Base-by-base conservation (phyloP, 352 stramenopile genomes). In the Phytophthora nicotianae region DNA sequence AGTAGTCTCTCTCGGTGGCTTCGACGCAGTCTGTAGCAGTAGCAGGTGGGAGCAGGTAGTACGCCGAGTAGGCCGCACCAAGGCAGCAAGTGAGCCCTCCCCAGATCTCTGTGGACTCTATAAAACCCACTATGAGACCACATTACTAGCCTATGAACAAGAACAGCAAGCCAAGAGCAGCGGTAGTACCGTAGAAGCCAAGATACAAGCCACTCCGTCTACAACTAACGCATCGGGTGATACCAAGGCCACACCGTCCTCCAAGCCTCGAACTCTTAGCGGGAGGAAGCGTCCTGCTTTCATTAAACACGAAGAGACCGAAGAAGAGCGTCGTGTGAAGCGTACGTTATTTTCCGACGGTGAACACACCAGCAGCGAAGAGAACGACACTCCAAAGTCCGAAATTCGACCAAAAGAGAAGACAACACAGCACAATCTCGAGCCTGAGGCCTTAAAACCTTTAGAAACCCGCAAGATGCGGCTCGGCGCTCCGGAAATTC, bases 301-400 rank as follows among this genome's bases (percentile, higher is more conserved):
- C 13, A 32, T 45, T 45, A 53, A 33, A n/a, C 41, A 46, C 40
- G 48, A 67, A 1, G 45, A 68, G 17, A 45, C 48, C 35, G 68
- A 67, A 17, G 42, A 58, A 8, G 51, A 58, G 3, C 23, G 32
- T 5, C 75, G 71, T 5, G 81, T 90, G 8, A 92, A 92, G 58
- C 77, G 81, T 5, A 90, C 80, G 16, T 40, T 92, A 37, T 90
- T 89, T 51, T 78, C 76, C 3, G 81, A 88, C 14, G 74, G 70
- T 13, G 75, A 69, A 16, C 65, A 83, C 52, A 83, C 76, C 2
- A 89, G 75, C 54, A 78, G 73, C 26, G 80, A 86, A 43, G 79
- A 91, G 45, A 86, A 81, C 58, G 79, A 88, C 51, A 49, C 7
- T 46, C 35, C 49, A 9, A 64, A 64, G 11, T 0, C 51, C 14